Evolutionary conservation across 768 basidiomycete species (phyloP).

Genomic region (Mycena rebaudengoi): DNA sequence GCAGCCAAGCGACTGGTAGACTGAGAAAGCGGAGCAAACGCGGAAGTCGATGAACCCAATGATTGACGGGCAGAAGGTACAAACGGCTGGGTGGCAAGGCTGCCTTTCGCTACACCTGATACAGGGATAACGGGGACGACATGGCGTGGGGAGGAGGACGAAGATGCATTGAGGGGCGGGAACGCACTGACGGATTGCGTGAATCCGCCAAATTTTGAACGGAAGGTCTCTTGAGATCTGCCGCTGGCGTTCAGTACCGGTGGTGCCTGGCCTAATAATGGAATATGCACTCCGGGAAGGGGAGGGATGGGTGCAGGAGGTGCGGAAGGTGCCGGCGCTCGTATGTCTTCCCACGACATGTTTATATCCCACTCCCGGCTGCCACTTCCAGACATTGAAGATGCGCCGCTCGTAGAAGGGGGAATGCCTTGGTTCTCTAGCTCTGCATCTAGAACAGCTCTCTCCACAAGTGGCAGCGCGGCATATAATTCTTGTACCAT

Average conservation of each 20-base stretch:
- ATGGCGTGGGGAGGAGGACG: slow-evolving; percentile 5
- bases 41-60: slow-evolving; percentile 9
- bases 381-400: slow-evolving; percentile 1
- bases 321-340: slow-evolving; percentile 25
- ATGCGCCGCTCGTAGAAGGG: slow-evolving; percentile 1
- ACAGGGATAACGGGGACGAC: slow-evolving; percentile 15
- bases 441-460: slow-evolving; percentile 67
- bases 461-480: slow-evolving; percentile 69
- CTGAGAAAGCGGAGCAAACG: slow-evolving; percentile 28
- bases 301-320: slow-evolving; percentile 36
- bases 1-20: slow-evolving; percentile 29
- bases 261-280: background rate
- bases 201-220: slow-evolving; percentile 22
- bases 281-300: slow-evolving; percentile 32
- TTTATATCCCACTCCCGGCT: slow-evolving; percentile 32
- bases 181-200: slow-evolving; percentile 14
- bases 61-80: slow-evolving; percentile 6
- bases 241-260: background rate
- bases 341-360: slow-evolving; percentile 65
- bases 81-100: background rate
- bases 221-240: background rate
- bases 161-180: slow-evolving; percentile 15
- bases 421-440: slow-evolving; percentile 47
- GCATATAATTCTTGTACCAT: slow-evolving; percentile 77
- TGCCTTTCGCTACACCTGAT: slow-evolving; percentile 15